Evolutionary conservation across 1,284 basidiomycete genomes (phyloP).

Genomic region (Somion occarium): DNA sequence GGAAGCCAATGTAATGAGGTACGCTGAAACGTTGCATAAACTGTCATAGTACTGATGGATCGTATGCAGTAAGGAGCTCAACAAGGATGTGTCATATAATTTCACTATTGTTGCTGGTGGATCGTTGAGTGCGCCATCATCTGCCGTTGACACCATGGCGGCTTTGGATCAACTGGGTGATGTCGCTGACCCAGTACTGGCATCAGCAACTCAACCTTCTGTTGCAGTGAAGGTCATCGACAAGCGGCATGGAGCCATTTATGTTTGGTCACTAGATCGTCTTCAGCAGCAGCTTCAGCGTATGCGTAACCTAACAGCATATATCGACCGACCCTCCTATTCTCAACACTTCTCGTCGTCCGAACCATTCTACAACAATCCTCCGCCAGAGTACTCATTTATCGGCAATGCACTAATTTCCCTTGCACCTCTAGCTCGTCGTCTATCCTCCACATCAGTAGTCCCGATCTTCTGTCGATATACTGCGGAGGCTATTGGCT

Average conservation of each 20-base stretch:
- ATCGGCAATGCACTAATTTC: constrained; percentile 86
- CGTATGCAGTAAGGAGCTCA: constrained; percentile 68
- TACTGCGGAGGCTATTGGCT: constrained; percentile 90
- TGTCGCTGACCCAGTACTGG: constrained; percentile 74
- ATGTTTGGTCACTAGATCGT: constrained; percentile 87
- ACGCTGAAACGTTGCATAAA: constrained; percentile 18
- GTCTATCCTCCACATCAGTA: constrained; percentile 68
- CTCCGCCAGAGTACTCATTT: constrained; percentile 85
- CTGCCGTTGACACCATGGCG: constrained; percentile 82
- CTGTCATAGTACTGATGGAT: constrained; percentile 6
- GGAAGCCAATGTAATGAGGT: constrained; percentile 95
- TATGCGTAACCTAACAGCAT: constrained; percentile 93
- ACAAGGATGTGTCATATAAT: constrained; percentile 87
- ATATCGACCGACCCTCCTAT: constrained; percentile 89
- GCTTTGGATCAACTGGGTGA: constrained; percentile 92
- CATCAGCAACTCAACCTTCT: constrained; percentile 73
- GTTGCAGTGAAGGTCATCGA: constrained; percentile 92
- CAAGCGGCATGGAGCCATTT: constrained; percentile 79
- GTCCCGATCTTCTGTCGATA: constrained; percentile 90
- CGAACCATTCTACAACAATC: constrained; percentile 88
- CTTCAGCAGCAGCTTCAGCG: constrained; percentile 86
- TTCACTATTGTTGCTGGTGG: constrained; percentile 86
- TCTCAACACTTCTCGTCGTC: constrained; percentile 91
- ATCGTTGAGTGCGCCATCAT: constrained; percentile 74
- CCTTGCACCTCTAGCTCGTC: constrained; percentile 75